Evolutionary conservation across 495 filamentous ascomycete genomes (phyloP), one percentile per base, ranked within the genome.

Genomic region (Aspergillus incahuasiensis): DNA sequence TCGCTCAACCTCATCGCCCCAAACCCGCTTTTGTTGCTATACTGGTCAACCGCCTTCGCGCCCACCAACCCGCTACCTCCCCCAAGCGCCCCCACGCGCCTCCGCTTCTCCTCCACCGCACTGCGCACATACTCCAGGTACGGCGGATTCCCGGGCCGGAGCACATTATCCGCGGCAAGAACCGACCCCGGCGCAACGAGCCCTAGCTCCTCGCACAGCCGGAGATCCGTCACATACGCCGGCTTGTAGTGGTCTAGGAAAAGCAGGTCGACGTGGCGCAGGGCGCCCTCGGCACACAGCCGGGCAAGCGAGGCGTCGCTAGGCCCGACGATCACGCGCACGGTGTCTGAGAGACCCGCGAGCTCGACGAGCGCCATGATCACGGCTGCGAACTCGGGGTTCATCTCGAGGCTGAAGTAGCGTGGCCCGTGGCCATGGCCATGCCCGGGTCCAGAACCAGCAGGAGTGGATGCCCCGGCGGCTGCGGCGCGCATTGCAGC

Each of bases 171-270:
- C 0, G 85, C 86, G 0, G 77, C 78, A 19, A 86, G 54, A 3
- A 87, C 72, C 0, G 81, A 79, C 1, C 84, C 86, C 0, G 65
- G 61, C 0, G 67, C 68, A 19, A 89, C 64, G 24, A 89, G 55
- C 0, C 74, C 76, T 18, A 88, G 68, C 32, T 79, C 73, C 69
- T 89, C 86, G 54, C 80, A 83, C 1, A 85, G 68, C 73, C 86
- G 86, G 52, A 89, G 68, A 60, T 89, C 86, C 3, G 78, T 65
- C 2, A 69, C 75, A 56, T 89, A 88, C 0, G 75, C 70, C 0
- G 78, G 77, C 59, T 88, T 87, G 61, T 78, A 77, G 57, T 89
- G 86, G 52, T 88, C 86, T 8, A 89, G 62, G 62, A 88, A 87
- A 54, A 86, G 65, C 25, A 88, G 66, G 43, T 84, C 86, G 34